Percentiles rank a stretch among this genome's conserved stretches.
Conservation (phyloP, 1,139 yeast species). For the Blastobotrys arbuscula region DNA sequence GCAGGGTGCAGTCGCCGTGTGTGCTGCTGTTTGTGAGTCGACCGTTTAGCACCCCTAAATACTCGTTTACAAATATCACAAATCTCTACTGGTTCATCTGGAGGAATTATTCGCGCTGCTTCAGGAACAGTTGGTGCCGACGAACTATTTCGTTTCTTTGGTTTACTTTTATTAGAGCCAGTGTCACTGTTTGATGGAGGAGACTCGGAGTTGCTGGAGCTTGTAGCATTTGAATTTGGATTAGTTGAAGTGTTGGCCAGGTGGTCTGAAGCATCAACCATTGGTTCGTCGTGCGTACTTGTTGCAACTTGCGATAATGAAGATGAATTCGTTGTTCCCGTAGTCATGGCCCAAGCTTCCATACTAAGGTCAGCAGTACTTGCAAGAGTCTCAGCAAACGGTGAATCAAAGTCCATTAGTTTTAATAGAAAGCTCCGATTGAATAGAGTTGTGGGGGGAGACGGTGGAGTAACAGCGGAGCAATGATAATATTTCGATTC, state of each 20-base stretch:
- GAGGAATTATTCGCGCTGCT: slow-evolving; percentile 6
- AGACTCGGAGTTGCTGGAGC: neutral
- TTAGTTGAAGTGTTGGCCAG: too few relatives aligned
- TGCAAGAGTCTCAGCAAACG: slow-evolving; percentile 8
- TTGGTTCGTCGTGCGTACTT: slow-evolving; percentile 17
- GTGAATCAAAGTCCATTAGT: slow-evolving; percentile 11
- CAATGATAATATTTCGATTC: too few relatives aligned
- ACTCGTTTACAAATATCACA: slow-evolving; percentile 40
- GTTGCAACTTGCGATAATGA: neutral
- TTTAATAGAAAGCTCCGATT: too few relatives aligned
- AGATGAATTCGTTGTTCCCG: slow-evolving; percentile 13
- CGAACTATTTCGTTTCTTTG: neutral
- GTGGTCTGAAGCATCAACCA: neutral
- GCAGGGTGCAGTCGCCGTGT: slow-evolving; percentile 42
- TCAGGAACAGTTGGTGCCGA: slow-evolving; percentile 6
- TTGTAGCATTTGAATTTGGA: neutral
- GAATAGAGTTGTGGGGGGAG: too few relatives aligned
- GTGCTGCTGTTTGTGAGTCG: slow-evolving; percentile 45
- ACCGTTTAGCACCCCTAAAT: slow-evolving; percentile 42
- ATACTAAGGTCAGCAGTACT: slow-evolving; percentile 1
- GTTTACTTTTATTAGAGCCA: neutral
- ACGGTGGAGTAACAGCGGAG: too few relatives aligned
- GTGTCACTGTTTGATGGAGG: neutral
- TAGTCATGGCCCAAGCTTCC: slow-evolving; percentile 13
- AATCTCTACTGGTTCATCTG: slow-evolving; percentile 25